Conservation (phyloP, 495 filamentous ascomycete genomes). For the Trichocladium antarcticum region DNA sequence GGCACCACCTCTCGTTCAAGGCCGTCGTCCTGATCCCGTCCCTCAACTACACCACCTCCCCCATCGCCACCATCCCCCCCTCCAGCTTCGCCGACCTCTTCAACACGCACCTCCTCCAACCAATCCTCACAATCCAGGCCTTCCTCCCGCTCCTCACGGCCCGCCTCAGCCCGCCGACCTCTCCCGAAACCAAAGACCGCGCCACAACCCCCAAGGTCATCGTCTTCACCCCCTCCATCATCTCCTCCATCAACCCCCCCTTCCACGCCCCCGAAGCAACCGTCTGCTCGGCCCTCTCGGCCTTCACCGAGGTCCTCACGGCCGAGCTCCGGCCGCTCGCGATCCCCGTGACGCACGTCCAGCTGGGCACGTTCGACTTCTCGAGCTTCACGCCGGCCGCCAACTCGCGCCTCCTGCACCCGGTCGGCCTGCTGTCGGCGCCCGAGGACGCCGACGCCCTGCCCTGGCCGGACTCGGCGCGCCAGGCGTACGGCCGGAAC, state of each 20-base stretch:
- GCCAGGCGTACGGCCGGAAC: conserved; percentile 45
- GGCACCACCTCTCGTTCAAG: conserved; percentile 61
- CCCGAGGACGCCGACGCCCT: conserved; percentile 49
- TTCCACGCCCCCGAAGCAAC: conserved; percentile 76
- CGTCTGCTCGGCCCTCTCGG: conserved; percentile 63
- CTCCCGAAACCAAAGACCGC: conserved; percentile 22
- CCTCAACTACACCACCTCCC: conserved; percentile 58
- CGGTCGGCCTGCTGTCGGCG: conserved; percentile 19
- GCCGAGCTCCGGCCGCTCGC: conserved; percentile 62
- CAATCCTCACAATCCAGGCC: conserved; percentile 72
- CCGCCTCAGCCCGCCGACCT: conserved; percentile 33
- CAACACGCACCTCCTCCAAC: conserved; percentile 85
- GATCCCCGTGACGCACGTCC: conserved; percentile 70
- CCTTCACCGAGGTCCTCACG: conserved; percentile 65
- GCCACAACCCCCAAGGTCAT: conserved; percentile 48
- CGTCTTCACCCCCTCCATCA: conserved; percentile 74
- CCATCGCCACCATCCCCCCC: conserved; percentile 70
- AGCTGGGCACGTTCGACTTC: conserved; percentile 76
- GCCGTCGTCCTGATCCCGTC: conserved; percentile 70
- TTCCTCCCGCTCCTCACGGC: conserved; percentile 72
- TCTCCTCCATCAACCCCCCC: conserved; percentile 68
- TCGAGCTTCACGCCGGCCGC: conserved; percentile 35
- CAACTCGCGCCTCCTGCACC: conserved; percentile 25
- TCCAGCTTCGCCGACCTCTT: conserved; percentile 78
- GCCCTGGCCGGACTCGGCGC: conserved; percentile 49